phyloP scores from a whole-genome alignment of 495 filamentous ascomycete genomes.

The Penicillium ucsense region DNA sequence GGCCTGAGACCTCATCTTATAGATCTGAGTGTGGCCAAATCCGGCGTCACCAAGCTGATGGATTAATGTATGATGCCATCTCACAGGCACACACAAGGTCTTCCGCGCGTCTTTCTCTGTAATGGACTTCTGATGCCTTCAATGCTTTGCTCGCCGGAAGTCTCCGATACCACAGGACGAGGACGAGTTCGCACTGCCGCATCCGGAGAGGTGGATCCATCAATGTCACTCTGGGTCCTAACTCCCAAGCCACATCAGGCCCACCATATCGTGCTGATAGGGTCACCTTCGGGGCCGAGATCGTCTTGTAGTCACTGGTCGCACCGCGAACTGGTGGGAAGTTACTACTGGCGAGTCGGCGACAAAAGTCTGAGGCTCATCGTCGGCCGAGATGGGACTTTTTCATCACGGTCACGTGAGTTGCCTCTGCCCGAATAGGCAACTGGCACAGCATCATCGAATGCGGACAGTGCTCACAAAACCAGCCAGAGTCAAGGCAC shows the following conservation, averaged over 20 bases:
- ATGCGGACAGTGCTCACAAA: no score
- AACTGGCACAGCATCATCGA: no score
- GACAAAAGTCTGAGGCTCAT: no score
- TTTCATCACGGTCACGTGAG: no score
- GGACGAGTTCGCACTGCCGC: constrained; percentile 12
- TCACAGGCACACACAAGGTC: neutral
- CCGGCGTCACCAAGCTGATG: constrained; percentile 7
- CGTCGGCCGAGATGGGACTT: no score
- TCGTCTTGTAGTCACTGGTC: neutral
- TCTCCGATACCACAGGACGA: constrained; percentile 2
- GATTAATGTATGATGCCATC: constrained; percentile 12
- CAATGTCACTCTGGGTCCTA: constrained; percentile 14
- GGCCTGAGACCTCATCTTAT: constrained; percentile 11
- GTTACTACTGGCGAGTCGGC: no score
- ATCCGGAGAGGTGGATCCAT: constrained; percentile 10
- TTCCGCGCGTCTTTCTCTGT: constrained; percentile 4
- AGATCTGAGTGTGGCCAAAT: constrained; percentile 14
- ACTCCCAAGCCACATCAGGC: neutral
- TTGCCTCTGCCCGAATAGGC: no score
- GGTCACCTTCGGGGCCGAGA: neutral
- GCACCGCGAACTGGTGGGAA: no score
- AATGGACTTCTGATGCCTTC: constrained; percentile 2
- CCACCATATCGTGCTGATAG: constrained; percentile 3
- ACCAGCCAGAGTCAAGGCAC: no score
- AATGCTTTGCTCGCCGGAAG: constrained; percentile 6